These are phyloP conservation scores for Hansfordia pulvinata DNA, from an alignment of 2,329 filamentous ascomycete species.

Conservation along the genomic window DNA sequence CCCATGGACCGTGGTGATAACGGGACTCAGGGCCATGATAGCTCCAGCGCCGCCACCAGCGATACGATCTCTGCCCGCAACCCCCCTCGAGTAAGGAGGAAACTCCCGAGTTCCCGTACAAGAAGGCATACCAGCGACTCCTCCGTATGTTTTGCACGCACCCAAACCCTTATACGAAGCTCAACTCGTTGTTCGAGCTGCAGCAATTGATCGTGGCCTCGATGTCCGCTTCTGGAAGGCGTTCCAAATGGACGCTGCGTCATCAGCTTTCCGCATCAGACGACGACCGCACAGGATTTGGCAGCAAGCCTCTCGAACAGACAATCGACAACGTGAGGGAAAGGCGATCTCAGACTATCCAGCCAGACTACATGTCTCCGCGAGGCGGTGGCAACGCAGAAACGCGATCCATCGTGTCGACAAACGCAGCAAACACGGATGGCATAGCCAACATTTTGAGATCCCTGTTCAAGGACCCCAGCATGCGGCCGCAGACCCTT, in stretches of 20 bases:
- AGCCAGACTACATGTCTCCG: conserved; percentile 19
- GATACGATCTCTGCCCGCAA: conserved; percentile 21
- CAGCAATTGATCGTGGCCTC: conserved; percentile 71
- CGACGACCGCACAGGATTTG: conserved; percentile 17
- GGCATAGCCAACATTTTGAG: conserved; percentile 54
- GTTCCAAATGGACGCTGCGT: conserved; percentile 21
- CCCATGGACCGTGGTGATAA: no score
- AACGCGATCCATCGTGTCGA: conserved; percentile 33
- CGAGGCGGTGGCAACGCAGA: conserved; percentile 30
- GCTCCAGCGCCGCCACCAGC: conserved; percentile 18
- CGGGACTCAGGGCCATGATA: conserved; percentile 26
- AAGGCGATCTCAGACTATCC: conserved; percentile 45
- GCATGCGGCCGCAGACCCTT: conserved; percentile 63
- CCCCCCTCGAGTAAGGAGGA: conserved; percentile 18
- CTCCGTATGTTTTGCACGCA: conserved; percentile 80
- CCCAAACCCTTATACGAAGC: conserved; percentile 75
- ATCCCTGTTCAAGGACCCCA: conserved; percentile 51
- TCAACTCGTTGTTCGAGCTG: conserved; percentile 71
- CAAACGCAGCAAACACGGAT: conserved; percentile 41
- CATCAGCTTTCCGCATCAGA: conserved; percentile 20
- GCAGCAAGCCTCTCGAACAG: conserved; percentile 42
- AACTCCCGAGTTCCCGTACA: conserved; percentile 59
- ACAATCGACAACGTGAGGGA: conserved; percentile 59
- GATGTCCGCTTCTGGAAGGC: conserved; percentile 40
- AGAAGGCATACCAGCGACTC: conserved; percentile 64